These are phyloP conservation scores for Fallopia convolvulus DNA, from an alignment of 148 eudicot genomes.

Conservation along the genomic window DNA sequence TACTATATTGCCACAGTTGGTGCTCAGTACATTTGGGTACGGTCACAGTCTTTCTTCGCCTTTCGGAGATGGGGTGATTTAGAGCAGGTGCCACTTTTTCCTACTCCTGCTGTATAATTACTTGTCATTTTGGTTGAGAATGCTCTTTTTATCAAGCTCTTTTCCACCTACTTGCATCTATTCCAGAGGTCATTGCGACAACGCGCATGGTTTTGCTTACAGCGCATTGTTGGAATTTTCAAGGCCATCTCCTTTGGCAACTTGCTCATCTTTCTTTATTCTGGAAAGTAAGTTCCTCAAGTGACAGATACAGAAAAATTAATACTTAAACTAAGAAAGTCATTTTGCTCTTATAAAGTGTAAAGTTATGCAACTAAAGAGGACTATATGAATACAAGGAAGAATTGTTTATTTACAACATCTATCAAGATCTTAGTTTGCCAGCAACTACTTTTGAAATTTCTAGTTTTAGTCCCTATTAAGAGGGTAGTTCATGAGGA, in stretches of 20 bases:
- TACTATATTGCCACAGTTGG: conserved; percentile 89
- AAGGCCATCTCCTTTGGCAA: conserved; percentile 83
- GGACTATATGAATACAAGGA: background rate
- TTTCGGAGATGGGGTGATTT: conserved; percentile 93
- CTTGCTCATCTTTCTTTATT: conserved; percentile 78
- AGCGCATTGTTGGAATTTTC: conserved; percentile 77
- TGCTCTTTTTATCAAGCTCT: background rate
- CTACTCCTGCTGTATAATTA: background rate
- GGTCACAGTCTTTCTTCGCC: conserved; percentile 81
- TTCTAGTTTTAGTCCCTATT: background rate
- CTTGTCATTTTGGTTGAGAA: background rate
- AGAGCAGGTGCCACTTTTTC: conserved; percentile 52
- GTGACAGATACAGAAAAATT: background rate
- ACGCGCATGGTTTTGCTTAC: conserved; percentile 69
- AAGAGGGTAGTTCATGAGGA: background rate
- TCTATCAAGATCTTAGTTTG: background rate
- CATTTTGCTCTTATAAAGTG: background rate
- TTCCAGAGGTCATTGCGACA: conserved; percentile 70
- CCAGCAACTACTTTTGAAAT: background rate
- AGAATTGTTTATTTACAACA: background rate
- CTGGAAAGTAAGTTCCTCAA: conserved; percentile 61
- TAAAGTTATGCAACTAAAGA: background rate
- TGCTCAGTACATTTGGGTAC: conserved; percentile 84
- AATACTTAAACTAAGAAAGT: background rate
- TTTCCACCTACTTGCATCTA: background rate